Conservation (phyloP, 805 yeast species). For the Schizosaccharomyces osmophilus region DNA sequence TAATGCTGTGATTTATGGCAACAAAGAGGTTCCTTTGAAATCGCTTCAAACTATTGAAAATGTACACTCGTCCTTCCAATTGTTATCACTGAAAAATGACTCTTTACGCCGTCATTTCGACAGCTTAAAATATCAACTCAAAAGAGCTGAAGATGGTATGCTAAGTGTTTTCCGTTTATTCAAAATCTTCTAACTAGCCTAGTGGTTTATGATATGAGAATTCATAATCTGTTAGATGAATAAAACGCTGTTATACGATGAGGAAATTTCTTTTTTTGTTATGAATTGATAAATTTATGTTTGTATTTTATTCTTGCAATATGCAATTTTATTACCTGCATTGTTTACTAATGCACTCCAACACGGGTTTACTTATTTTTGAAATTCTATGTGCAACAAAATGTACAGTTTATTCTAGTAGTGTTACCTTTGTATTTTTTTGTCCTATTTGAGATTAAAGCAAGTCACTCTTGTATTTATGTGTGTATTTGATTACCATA, state of each 20-base stretch:
- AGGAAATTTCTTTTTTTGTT: too few relatives aligned
- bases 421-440: too few relatives aligned
- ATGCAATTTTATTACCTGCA: too few relatives aligned
- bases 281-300: too few relatives aligned
- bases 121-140: conserved; percentile 13
- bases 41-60: conserved; percentile 9
- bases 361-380: too few relatives aligned
- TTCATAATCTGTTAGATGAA: neutral
- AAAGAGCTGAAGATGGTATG: conserved; percentile 13
- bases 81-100: conserved; percentile 13
- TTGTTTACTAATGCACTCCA: too few relatives aligned
- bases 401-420: too few relatives aligned
- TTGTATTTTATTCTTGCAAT: too few relatives aligned
- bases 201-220: neutral
- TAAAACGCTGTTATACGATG: neutral
- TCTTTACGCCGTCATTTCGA: conserved; percentile 12
- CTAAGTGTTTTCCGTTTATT: neutral
- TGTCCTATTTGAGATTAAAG: too few relatives aligned
- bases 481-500: too few relatives aligned
- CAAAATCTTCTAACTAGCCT: neutral
- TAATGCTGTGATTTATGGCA: conserved; percentile 10
- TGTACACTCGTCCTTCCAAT: conserved; percentile 11
- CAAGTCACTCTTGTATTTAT: too few relatives aligned
- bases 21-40: conserved; percentile 6
- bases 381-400: too few relatives aligned